Evolutionary conservation across 257 asterid species (phyloP), one percentile per base, ranked within the genome.

Genomic region (Przewalskia tangutica): DNA sequence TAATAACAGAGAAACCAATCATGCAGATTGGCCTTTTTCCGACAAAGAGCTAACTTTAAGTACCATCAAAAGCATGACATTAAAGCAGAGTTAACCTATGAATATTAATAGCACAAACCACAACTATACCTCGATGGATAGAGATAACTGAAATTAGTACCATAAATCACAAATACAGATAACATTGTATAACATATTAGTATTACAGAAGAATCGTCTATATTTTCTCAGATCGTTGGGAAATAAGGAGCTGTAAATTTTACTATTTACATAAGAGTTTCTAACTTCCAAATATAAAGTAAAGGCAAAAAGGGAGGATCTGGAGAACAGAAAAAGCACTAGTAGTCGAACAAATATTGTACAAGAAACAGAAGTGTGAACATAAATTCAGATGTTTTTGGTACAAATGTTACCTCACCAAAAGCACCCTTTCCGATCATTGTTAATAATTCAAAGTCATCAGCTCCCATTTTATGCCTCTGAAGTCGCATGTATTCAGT

Each of bases 391-490:
- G 1, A 27, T 27, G 32, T 27, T 27, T 27, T 27, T 27, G 32
- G 32, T 27, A 27, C 23, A 75, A 75, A 75, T 27, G 66, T 80
- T 91, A 95, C 99, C 99, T 95, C 99, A 23, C 99, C 99, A 82
- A 95, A 95, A 79, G 99, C 99, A 78, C 99, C 98, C 88, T 95
- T 95, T 73, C 99, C 99, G 36, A 95, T 95, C 97, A 94, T 94
- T 48, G 99, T 95, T 83, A 95, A 85, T 71, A 95, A 85, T 87
- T 95, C 99, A 87, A 95, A 95, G 83, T 95, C 97, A 85, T 90
- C 99, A 68, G 88, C 94, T 59, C 97, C 97, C 97, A 94, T 95
- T 90, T 94, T 95, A 88, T 95, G 98, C 88, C 99, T 88, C 86
- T 93, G 96, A 51, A 95, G 95, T 82, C 99, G 96, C 99, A 95